Evolutionary conservation across 2,329 filamentous ascomycete genomes (phyloP).

Genomic region (Ophiognomonia clavigignenti-juglandacearum): DNA sequence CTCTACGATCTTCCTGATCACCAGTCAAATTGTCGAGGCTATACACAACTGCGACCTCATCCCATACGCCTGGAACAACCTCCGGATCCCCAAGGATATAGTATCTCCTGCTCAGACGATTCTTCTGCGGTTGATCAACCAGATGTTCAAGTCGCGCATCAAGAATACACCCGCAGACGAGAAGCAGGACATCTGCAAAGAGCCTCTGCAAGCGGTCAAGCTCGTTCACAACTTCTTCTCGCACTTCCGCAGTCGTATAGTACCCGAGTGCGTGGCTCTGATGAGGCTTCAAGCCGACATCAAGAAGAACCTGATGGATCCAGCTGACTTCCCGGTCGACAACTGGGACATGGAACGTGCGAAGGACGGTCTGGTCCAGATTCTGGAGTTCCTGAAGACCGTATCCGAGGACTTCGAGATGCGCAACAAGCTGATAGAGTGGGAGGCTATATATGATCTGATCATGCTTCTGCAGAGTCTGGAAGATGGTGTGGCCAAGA

Average conservation of each 20-base stretch:
- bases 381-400: conserved; percentile 88
- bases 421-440: conserved; percentile 80
- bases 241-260: conserved; percentile 86
- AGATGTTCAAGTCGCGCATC: conserved; percentile 67
- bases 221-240: conserved; percentile 86
- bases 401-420: conserved; percentile 81
- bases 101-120: conserved; percentile 94
- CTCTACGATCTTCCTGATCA: conserved; percentile 93
- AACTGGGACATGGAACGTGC: conserved; percentile 97
- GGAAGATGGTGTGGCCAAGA: conserved; percentile 82
- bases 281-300: conserved; percentile 93
- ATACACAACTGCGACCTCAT: conserved; percentile 85
- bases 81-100: conserved; percentile 90
- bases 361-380: conserved; percentile 90
- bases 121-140: conserved; percentile 82
- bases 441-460: conserved; percentile 86
- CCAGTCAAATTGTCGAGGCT: conserved; percentile 90
- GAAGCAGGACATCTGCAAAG: no score
- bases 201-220: conserved; percentile 52
- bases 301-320: conserved; percentile 66
- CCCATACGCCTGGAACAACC: conserved; percentile 86
- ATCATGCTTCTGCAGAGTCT: conserved; percentile 82
- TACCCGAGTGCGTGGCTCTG: conserved; percentile 89
- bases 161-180: conserved; percentile 39
- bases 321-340: conserved; percentile 88